Evolutionary conservation across 1,284 basidiomycete genomes (phyloP).

Genomic region (Mrakiaceae sp.): DNA sequence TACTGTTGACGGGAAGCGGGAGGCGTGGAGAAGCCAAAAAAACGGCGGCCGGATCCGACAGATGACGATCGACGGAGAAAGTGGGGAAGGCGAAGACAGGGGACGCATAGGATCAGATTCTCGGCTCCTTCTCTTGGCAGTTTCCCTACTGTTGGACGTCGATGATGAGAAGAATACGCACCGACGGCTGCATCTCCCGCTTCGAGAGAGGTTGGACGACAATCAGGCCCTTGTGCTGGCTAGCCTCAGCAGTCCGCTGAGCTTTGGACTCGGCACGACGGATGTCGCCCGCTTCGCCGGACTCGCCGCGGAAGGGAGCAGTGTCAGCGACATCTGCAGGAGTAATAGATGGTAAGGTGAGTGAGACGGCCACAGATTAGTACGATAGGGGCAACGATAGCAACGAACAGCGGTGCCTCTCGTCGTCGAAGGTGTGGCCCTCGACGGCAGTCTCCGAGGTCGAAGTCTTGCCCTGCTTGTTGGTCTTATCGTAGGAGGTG

Average conservation of each 20-base stretch:
- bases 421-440: no score
- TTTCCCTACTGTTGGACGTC: neutral
- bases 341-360: no score
- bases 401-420: no score
- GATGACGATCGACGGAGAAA: conserved; percentile 2
- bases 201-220: conserved; percentile 68
- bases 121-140: neutral
- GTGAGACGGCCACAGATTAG: no score
- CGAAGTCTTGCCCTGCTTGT: no score
- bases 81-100: neutral
- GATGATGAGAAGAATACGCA: neutral
- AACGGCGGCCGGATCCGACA: conserved; percentile 18
- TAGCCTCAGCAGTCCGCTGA: neutral
- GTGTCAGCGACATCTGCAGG: no score
- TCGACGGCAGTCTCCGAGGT: no score
- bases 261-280: no score
- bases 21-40: conserved; percentile 19
- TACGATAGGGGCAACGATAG: no score
- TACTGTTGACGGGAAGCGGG: conserved; percentile 51
- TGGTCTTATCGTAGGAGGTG: no score
- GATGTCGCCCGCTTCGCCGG: no score
- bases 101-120: neutral
- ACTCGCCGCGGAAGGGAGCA: no score
- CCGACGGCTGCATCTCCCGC: conserved; percentile 59
- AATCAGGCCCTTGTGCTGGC: conserved; percentile 37